phyloP scores from a whole-genome alignment of 768 basidiomycete species.

The Galerina sulciceps region DNA sequence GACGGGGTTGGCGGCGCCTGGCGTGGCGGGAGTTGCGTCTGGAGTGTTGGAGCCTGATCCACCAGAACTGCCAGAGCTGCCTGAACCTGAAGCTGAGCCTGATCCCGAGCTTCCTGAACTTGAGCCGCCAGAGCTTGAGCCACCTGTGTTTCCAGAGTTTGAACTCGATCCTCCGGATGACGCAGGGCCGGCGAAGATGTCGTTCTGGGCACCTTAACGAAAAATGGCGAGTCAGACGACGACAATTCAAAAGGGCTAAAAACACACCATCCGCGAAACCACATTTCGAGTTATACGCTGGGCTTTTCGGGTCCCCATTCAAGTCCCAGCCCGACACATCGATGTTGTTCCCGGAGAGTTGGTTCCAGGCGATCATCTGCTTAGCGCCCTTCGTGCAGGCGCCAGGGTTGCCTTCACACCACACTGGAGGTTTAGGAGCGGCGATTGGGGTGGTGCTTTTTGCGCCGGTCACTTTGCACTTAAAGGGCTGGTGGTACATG shows the following conservation, averaged over 20 bases:
- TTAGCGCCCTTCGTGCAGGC: conserved; percentile 53
- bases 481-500: conserved; percentile 51
- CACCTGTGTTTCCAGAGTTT: background rate
- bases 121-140: background rate
- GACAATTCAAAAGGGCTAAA: background rate
- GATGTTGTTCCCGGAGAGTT: conserved; percentile 52
- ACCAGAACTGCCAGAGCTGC: background rate
- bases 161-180: background rate
- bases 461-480: conserved; percentile 52
- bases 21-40: background rate
- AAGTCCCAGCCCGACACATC: conserved; percentile 43
- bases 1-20: background rate
- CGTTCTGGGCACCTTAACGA: conserved; percentile 43
- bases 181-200: conserved; percentile 40
- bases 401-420: conserved; percentile 51
- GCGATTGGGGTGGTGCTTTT: conserved; percentile 43
- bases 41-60: background rate
- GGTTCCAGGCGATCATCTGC: conserved; percentile 62
- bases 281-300: conserved; percentile 51
- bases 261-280: conserved; percentile 51
- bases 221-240: background rate
- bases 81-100: background rate
- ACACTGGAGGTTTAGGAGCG: conserved; percentile 47
- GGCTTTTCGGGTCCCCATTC: conserved; percentile 43
- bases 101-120: background rate